Conservation (phyloP, 2,329 filamentous ascomycete species). For the Paecilomyces formosus region DNA sequence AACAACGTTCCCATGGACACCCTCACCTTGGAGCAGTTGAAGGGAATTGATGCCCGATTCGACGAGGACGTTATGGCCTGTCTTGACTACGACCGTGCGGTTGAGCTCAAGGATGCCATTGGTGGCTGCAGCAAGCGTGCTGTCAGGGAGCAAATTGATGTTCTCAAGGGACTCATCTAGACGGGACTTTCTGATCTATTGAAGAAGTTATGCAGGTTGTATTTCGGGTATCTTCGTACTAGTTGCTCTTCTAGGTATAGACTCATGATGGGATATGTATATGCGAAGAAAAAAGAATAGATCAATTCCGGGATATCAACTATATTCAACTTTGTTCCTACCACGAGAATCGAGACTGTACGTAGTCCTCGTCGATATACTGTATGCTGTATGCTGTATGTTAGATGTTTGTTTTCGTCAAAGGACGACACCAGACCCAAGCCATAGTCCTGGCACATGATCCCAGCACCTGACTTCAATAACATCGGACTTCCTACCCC, state of each 20-base stretch:
- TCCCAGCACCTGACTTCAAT: too few species aligned
- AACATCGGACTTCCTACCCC: too few species aligned
- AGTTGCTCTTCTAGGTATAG: background rate
- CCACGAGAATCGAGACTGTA: too few species aligned
- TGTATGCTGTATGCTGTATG: too few species aligned
- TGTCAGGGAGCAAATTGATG: conserved; percentile 62
- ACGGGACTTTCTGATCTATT: background rate
- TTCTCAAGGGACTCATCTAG: conserved; percentile 48
- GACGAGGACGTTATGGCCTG: conserved; percentile 61
- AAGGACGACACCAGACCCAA: too few species aligned
- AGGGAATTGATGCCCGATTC: conserved; percentile 62
- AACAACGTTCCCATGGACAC: conserved; percentile 61
- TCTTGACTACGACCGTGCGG: conserved; percentile 75
- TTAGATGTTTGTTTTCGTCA: too few species aligned
- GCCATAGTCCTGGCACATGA: too few species aligned
- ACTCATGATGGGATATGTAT: background rate
- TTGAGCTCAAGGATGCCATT: conserved; percentile 69
- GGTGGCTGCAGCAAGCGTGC: conserved; percentile 70
- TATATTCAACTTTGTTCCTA: too few species aligned
- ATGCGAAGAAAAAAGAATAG: background rate
- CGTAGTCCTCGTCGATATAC: too few species aligned
- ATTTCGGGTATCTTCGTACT: background rate
- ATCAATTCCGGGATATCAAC: background rate
- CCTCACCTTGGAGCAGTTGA: conserved; percentile 58
- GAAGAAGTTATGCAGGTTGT: background rate